phyloP scores from a whole-genome alignment of 495 filamentous ascomycete genomes.

The Aspergillus cristatus region DNA sequence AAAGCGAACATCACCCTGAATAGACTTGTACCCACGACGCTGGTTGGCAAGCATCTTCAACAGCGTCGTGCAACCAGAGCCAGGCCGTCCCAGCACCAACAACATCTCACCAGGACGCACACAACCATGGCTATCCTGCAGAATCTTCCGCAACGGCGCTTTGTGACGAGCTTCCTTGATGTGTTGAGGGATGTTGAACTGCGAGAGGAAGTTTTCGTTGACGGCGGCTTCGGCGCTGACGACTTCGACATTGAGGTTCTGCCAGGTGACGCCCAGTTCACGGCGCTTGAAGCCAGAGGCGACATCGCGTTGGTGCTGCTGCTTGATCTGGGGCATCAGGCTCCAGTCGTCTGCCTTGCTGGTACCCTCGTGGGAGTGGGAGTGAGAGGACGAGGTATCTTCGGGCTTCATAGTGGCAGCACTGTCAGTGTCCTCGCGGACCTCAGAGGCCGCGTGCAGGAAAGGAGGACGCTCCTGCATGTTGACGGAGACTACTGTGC shows the following conservation, averaged over 20 bases:
- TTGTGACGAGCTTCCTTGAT: constrained; percentile 30
- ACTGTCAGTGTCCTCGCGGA: constrained; percentile 24
- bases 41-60: constrained; percentile 60
- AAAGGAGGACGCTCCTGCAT: no score
- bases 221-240: constrained; percentile 35
- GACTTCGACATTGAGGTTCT: constrained; percentile 36
- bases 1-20: constrained; percentile 21
- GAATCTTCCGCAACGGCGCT: constrained; percentile 26
- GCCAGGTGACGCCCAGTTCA: constrained; percentile 49
- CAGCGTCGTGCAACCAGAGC: constrained; percentile 37
- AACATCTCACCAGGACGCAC: constrained; percentile 48
- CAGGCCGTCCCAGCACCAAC: constrained; percentile 37
- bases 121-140: constrained; percentile 34
- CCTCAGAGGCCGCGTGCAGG: constrained; percentile 7
- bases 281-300: constrained; percentile 36
- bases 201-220: constrained; percentile 42
- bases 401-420: constrained; percentile 19
- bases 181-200: constrained; percentile 44
- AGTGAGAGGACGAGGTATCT: constrained; percentile 11
- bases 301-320: constrained; percentile 34
- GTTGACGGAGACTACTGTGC: no score
- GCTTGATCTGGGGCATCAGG: constrained; percentile 37
- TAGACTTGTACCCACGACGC: constrained; percentile 44
- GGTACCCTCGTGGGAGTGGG: not conserved
- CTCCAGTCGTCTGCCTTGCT: constrained; percentile 32